Evolutionary conservation across 2,329 filamentous ascomycete genomes (phyloP), one percentile per base, ranked within the genome.

Genomic region (Periconia sp.): DNA sequence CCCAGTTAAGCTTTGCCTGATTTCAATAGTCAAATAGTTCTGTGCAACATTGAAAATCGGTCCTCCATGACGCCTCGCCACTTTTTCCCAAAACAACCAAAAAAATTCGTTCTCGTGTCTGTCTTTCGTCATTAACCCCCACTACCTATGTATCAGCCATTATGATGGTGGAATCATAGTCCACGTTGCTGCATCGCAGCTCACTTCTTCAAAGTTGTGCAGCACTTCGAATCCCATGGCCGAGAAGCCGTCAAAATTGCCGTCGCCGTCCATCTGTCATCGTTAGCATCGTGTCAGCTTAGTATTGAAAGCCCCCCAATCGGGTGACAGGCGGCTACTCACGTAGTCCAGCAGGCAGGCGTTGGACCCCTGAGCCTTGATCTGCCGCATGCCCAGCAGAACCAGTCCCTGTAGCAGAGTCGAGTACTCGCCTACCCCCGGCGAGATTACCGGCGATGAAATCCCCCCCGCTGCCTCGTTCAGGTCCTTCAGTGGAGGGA

Each of bases 171-270:
- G 77, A 64, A 81, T 79, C 75, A 81, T 78, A 1, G 77, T 83
- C 83, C 83, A 86, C 8, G 82, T 85, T 47, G 82, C 79, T 43
- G 83, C 83, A 70, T 88, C 85, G 64, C 83, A 86, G 55, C 86
- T 89, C 49, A 94, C 83, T 72, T 95, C 90, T 65, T 96, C 91
- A 71, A 92, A 95, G 41, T 82, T 87, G 74, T 93, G 88, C 57
- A 92, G 76, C 43, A 90, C 83, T 58, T 85, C 85, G 67, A 95
- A 95, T 1, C 91, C 91, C 88, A 95, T 91, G 0, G 85, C 85
- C 51, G 86, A 80, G 54, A 95, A 77, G 35, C 87, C 85, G 70
- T 94, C 90, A 58, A 85, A 85, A 45, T 85, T 84, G 49, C 89
- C 88, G 66, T 92, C 89, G 15, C 83, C 83, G 56, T 87, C 84